Conservation (phyloP, 306 rosid species). For the Vigna angularis region DNA sequence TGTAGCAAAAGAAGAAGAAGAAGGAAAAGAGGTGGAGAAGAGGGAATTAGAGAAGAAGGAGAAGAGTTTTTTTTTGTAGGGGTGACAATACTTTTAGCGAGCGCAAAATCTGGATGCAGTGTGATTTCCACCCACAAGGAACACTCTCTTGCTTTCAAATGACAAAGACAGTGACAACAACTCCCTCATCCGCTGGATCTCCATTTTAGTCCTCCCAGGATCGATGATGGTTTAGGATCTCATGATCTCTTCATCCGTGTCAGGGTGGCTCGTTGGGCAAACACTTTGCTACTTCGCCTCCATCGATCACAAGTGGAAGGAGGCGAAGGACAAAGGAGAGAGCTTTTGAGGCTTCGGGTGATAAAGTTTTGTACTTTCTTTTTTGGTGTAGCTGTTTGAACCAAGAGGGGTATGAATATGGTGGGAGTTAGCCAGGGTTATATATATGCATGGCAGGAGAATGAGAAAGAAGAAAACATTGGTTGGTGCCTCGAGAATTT, state of each 20-base stretch:
- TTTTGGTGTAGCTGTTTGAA: background rate
- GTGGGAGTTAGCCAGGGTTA: constrained; percentile 9
- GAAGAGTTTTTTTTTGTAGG: background rate
- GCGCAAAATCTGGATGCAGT: constrained; percentile 83
- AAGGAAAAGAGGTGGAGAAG: background rate
- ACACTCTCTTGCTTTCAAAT: constrained; percentile 50
- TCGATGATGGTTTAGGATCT: constrained; percentile 42
- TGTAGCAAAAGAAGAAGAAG: background rate
- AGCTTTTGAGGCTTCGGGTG: constrained; percentile 8
- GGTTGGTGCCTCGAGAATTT: constrained; percentile 50
- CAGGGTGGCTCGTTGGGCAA: background rate
- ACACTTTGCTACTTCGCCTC: background rate
- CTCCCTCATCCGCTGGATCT: constrained; percentile 69
- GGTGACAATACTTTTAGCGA: constrained; percentile 52
- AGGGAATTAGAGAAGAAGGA: constrained; percentile 1
- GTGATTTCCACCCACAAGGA: constrained; percentile 91
- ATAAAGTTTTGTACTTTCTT: constrained; percentile 2
- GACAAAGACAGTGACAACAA: constrained; percentile 61
- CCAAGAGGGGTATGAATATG: constrained; percentile 36
- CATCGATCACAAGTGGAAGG: constrained; percentile 50
- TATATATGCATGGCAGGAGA: constrained; percentile 29
- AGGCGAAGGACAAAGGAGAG: constrained; percentile 43
- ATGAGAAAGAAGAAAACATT: background rate
- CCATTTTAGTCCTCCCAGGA: constrained; percentile 56
- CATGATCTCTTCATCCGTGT: background rate